Conservation (phyloP, 225 moss, liverwort and hornwort species). For the Bryoerythrophyllum caledonicum region DNA sequence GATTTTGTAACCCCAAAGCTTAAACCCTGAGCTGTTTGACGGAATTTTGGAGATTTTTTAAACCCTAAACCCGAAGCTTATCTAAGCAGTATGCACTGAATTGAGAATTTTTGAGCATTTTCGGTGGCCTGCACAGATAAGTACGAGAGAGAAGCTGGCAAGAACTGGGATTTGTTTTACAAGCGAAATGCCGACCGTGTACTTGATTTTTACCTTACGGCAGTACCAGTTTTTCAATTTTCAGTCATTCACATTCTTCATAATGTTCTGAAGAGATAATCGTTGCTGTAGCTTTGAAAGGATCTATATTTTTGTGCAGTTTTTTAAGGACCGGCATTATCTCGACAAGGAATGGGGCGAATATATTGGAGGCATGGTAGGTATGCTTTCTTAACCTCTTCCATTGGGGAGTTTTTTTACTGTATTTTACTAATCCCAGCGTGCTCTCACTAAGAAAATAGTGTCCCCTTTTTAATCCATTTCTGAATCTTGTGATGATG, state of each 20-base stretch:
- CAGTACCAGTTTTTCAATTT: neutral
- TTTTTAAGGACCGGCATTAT: conserved; percentile 99
- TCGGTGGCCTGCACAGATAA: conserved; percentile 38
- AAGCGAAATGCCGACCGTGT: conserved; percentile 96
- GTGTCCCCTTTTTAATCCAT: neutral
- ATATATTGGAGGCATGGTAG: conserved; percentile 79
- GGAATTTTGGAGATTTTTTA: neutral
- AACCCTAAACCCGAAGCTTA: conserved; percentile 5
- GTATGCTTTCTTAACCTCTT: conserved; percentile 32
- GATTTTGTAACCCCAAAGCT: conserved; percentile 10
- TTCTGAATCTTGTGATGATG: conserved; percentile 21
- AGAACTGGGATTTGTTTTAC: conserved; percentile 95
- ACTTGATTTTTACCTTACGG: conserved; percentile 13
- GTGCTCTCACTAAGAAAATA: neutral
- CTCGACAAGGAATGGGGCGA: conserved; percentile 99
- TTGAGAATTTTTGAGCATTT: neutral
- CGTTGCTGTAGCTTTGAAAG: neutral
- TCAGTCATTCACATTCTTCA: neutral
- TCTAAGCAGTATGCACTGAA: neutral
- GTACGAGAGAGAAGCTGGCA: conserved; percentile 71
- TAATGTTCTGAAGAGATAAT: conserved; percentile 8
- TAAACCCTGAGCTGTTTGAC: too few species aligned
- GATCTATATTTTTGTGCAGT: conserved; percentile 46
- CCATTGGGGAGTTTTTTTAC: neutral
- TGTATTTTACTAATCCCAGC: conserved; percentile 9